Evolutionary conservation across 768 basidiomycete species (phyloP).

Genomic region (Royoungia palumana): DNA sequence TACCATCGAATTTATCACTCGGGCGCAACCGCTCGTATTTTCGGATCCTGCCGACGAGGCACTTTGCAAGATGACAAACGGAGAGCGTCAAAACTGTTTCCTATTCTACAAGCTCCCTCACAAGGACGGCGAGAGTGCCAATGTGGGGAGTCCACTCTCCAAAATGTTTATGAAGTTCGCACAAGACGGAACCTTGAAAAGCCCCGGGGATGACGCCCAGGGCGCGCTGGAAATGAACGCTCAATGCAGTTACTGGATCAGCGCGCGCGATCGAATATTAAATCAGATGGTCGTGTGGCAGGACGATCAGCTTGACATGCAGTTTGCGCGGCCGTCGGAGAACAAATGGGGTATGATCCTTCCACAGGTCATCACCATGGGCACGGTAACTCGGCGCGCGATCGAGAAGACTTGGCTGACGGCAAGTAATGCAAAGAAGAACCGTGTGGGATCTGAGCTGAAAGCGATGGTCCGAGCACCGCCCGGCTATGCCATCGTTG

Average conservation of each 20-base stretch:
- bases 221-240: slow-evolving; percentile 90
- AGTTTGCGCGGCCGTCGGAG: slow-evolving; percentile 35
- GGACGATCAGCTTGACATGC: slow-evolving; percentile 47
- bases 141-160: slow-evolving; percentile 89
- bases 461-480: slow-evolving; percentile 98
- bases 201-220: slow-evolving; percentile 74
- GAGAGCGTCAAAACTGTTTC: slow-evolving; percentile 42
- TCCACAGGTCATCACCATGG: slow-evolving; percentile 97
- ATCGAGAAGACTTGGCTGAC: slow-evolving; percentile 99
- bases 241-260: slow-evolving; percentile 97
- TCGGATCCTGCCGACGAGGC: slow-evolving; percentile 58
- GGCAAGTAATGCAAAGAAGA: slow-evolving; percentile 96
- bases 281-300: slow-evolving; percentile 95
- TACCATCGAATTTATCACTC: slow-evolving; percentile 41
- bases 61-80: slow-evolving; percentile 45
- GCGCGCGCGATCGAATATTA: slow-evolving; percentile 83
- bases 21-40: slow-evolving; percentile 52
- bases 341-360: slow-evolving; percentile 87
- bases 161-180: slow-evolving; percentile 89
- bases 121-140: slow-evolving; percentile 90
- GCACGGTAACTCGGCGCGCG: slow-evolving; percentile 94
- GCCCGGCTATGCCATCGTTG: slow-evolving; percentile 89
- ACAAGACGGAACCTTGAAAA: slow-evolving; percentile 81
- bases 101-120: slow-evolving; percentile 92
- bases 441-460: slow-evolving; percentile 96